These are phyloP conservation scores for Podaxis sp. DNA, from an alignment of 768 basidiomycete species.

Conservation along the genomic window DNA sequence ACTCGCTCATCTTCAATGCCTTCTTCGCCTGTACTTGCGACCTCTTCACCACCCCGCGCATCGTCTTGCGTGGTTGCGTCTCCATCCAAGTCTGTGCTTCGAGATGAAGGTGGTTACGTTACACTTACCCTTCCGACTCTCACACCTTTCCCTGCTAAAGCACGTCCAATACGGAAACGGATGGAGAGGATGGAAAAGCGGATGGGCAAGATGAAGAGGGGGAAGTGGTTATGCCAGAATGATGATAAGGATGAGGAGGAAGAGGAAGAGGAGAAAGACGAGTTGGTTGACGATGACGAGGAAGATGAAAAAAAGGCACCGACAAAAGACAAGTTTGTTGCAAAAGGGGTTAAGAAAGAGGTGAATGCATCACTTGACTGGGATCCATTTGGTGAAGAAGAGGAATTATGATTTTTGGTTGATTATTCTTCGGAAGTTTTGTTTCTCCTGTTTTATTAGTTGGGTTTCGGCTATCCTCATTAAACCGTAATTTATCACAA, in stretches of 20 bases:
- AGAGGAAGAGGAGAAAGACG: slow-evolving; percentile 23
- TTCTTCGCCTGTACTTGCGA: slow-evolving; percentile 14
- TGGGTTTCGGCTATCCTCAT: neutral
- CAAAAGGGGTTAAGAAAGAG: slow-evolving; percentile 10
- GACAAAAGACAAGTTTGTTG: neutral
- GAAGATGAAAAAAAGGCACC: slow-evolving; percentile 5
- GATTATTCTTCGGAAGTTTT: neutral
- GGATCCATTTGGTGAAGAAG: slow-evolving; percentile 32
- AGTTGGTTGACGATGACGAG: slow-evolving; percentile 14
- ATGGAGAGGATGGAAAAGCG: slow-evolving; percentile 28
- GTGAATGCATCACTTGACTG: slow-evolving; percentile 23
- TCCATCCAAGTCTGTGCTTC: slow-evolving; percentile 6
- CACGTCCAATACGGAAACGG: slow-evolving; percentile 36
- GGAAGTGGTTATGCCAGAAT: slow-evolving; percentile 28
- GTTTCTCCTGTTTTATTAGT: neutral
- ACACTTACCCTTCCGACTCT: slow-evolving; percentile 20
- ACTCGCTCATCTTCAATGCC: slow-evolving; percentile 14
- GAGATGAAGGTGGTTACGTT: slow-evolving; percentile 17
- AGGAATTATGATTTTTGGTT: slow-evolving; percentile 22
- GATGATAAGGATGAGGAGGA: slow-evolving; percentile 31
- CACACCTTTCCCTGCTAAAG: slow-evolving; percentile 42
- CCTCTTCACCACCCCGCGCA: slow-evolving; percentile 13
- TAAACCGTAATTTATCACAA: neutral
- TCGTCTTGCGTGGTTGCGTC: slow-evolving; percentile 11
- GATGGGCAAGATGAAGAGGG: slow-evolving; percentile 32